These are phyloP conservation scores for Arachnopeziza araneosa DNA, from an alignment of 2,329 filamentous ascomycete species.

Conservation along the genomic window DNA sequence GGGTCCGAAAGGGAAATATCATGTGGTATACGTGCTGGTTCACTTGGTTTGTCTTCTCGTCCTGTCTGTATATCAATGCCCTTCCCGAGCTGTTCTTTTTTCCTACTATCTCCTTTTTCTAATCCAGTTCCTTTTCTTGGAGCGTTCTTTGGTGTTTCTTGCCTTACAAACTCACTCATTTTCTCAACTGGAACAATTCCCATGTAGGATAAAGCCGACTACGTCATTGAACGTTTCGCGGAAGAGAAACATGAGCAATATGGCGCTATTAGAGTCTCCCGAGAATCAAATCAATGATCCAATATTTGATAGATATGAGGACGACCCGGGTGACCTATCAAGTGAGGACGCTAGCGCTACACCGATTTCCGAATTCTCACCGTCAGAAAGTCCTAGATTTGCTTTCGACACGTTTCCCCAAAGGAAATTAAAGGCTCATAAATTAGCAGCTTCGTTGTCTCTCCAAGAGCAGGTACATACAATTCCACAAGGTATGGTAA, in stretches of 20 bases:
- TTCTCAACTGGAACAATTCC: background rate
- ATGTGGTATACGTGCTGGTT: constrained; percentile 23
- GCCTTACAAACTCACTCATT: background rate
- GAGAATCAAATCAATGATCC: constrained; percentile 21
- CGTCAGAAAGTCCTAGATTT: constrained; percentile 19
- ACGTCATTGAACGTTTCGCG: background rate
- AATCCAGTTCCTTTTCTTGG: background rate
- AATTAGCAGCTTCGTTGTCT: constrained; percentile 25
- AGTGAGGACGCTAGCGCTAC: constrained; percentile 22
- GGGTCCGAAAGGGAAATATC: constrained; percentile 22
- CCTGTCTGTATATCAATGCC: constrained; percentile 18
- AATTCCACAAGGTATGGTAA: background rate
- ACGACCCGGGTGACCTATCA: constrained; percentile 21
- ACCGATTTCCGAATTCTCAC: constrained; percentile 25
- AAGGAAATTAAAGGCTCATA: constrained; percentile 17
- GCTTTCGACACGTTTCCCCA: constrained; percentile 6
- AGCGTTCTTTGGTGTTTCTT: background rate
- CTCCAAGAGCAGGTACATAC: constrained; percentile 29
- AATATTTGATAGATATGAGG: constrained; percentile 24
- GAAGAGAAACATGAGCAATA: background rate
- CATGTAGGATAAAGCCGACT: background rate
- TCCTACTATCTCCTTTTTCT: background rate
- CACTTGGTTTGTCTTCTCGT: constrained; percentile 5
- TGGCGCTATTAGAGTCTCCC: constrained; percentile 9
- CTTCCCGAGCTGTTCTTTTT: constrained; percentile 3